phyloP scores from a whole-genome alignment of 805 yeast genomes.

The Dipodascopsis tothii region DNA sequence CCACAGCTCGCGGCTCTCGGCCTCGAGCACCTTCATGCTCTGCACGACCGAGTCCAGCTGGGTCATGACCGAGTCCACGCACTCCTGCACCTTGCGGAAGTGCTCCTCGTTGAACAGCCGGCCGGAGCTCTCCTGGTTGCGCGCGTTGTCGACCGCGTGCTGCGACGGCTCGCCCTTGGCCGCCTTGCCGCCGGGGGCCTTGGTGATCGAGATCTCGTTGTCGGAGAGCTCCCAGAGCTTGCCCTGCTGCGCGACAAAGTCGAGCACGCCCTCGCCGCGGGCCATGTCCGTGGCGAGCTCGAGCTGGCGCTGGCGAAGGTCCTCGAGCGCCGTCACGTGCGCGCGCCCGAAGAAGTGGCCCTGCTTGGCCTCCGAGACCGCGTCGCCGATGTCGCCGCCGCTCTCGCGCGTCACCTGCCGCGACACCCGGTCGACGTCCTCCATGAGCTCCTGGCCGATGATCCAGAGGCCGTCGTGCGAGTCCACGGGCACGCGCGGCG shows the following conservation, averaged over 20 bases:
- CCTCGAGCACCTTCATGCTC: constrained; percentile 32
- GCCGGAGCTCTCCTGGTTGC: constrained; percentile 14
- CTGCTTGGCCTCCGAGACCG: constrained; percentile 3
- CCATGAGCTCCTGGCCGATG: constrained; percentile 75
- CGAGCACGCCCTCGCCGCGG: constrained; percentile 25
- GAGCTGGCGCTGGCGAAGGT: constrained; percentile 51
- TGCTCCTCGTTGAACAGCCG: constrained; percentile 42
- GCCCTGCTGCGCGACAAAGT: constrained; percentile 25
- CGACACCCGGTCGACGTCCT: constrained; percentile 64
- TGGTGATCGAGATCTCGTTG: constrained; percentile 20
- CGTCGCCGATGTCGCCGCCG: no score
- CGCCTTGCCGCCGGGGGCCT: constrained; percentile 8
- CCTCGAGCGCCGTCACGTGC: constrained; percentile 46
- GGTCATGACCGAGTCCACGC: constrained; percentile 43
- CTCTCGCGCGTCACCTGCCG: constrained; percentile 25
- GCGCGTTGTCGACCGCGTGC: constrained; percentile 14
- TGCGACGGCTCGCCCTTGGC: constrained; percentile 8
- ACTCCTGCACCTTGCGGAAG: constrained; percentile 45
- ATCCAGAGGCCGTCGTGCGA: constrained; percentile 69
- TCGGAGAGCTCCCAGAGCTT: constrained; percentile 15
- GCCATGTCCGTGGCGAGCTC: constrained; percentile 39
- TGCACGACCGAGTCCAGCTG: constrained; percentile 48
- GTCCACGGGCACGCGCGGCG: constrained; percentile 35
- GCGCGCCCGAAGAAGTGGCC: constrained; percentile 36
- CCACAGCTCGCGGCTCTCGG: constrained; percentile 29